Evolutionary conservation across 2,329 filamentous ascomycete species (phyloP).

Genomic region (Cryphonectria parasitica): DNA sequence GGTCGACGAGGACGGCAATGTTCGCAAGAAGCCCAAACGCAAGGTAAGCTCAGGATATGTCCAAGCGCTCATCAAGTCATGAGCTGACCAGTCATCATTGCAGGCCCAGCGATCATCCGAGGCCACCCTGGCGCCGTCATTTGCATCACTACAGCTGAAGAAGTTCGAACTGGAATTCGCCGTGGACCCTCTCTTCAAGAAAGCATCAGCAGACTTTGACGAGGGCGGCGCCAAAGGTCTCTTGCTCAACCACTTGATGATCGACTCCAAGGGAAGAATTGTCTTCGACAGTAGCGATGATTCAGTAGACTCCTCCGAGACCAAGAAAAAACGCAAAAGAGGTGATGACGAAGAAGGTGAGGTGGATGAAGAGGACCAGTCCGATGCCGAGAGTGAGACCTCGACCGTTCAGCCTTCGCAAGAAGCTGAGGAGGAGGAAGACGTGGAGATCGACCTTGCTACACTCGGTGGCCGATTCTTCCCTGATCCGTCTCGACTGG

Average conservation of each 20-base stretch:
- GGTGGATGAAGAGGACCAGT: slow-evolving; percentile 47
- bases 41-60: slow-evolving; percentile 44
- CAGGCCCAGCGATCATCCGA: slow-evolving; percentile 79
- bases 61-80: slow-evolving; percentile 22
- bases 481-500: slow-evolving; percentile 74
- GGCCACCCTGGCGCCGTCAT: slow-evolving; percentile 88
- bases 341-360: slow-evolving; percentile 39
- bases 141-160: slow-evolving; percentile 87
- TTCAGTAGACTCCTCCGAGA: slow-evolving; percentile 55
- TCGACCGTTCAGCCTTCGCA: slow-evolving; percentile 47
- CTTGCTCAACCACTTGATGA: slow-evolving; percentile 93
- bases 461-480: slow-evolving; percentile 82
- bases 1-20: slow-evolving; percentile 63
- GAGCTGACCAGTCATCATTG: slow-evolving; percentile 28
- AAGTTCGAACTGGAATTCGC: slow-evolving; percentile 97
- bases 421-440: slow-evolving; percentile 54
- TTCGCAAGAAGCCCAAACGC: slow-evolving; percentile 45
- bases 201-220: slow-evolving; percentile 96
- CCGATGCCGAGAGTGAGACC: slow-evolving; percentile 40
- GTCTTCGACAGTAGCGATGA: slow-evolving; percentile 99
- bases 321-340: slow-evolving; percentile 44
- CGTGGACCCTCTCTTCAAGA: slow-evolving; percentile 98
- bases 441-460: slow-evolving; percentile 78
- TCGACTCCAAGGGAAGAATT: slow-evolving; percentile 88
- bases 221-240: slow-evolving; percentile 96